Percentiles rank a stretch among this genome's conserved stretches.
Conservation (phyloP, 2,329 filamentous ascomycete species). For the Trichoderma atroviride region DNA sequence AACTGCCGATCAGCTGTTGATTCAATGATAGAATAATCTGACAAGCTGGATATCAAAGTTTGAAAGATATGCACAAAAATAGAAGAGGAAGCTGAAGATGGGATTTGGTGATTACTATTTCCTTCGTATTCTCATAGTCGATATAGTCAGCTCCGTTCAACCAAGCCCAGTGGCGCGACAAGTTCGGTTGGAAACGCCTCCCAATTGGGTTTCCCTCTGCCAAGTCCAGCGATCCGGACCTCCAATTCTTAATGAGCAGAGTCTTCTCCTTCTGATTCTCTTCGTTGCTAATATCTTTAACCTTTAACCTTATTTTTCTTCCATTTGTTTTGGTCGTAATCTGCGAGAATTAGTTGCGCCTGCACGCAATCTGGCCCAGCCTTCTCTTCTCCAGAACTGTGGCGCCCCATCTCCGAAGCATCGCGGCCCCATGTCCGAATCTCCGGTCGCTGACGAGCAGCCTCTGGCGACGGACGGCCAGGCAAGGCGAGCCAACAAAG, state of each 20-base stretch:
- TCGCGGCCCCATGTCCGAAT: slow-evolving; percentile 2
- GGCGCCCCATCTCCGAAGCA: neutral
- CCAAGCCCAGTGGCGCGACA: neutral
- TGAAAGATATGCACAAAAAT: neutral
- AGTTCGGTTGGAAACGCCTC: neutral
- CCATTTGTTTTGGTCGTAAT: neutral
- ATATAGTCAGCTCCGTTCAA: neutral
- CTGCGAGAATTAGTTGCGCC: neutral
- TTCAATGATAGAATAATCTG: neutral
- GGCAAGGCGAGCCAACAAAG: neutral
- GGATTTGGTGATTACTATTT: neutral
- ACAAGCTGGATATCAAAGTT: neutral
- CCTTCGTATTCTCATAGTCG: neutral
- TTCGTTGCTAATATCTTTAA: neutral
- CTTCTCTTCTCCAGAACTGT: neutral
- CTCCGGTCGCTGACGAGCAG: slow-evolving; percentile 6
- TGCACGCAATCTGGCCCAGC: neutral
- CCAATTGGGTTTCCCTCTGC: neutral
- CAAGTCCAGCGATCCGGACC: neutral
- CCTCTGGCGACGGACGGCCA: neutral
- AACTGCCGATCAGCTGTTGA: neutral
- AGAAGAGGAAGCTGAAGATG: neutral
- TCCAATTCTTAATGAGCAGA: neutral
- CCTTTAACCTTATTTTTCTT: neutral
- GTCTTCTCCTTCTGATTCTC: neutral